phyloP scores from a whole-genome alignment of 1,284 basidiomycete genomes.

The Leccinum pseudoinsigne region DNA sequence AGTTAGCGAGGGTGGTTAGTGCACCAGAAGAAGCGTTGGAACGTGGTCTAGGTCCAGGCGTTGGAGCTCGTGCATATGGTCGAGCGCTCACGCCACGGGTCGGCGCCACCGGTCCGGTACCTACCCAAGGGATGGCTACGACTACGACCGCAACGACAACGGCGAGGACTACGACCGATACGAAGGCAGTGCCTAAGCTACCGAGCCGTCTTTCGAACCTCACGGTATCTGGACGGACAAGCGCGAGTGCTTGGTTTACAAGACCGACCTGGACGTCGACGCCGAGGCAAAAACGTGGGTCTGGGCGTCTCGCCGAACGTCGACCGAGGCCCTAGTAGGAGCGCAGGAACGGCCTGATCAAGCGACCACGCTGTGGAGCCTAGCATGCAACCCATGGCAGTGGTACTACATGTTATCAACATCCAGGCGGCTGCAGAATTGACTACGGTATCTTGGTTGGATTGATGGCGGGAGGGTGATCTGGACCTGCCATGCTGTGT shows the following conservation, averaged over 20 bases:
- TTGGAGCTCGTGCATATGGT: not conserved
- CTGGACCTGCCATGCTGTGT: slow-evolving; percentile 9
- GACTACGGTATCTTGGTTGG: not conserved
- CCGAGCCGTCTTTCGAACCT: not conserved
- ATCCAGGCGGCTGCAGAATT: not conserved
- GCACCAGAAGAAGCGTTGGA: not conserved
- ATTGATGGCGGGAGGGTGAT: not conserved
- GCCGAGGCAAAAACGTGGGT: not conserved
- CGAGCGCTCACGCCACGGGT: slow-evolving; percentile 12
- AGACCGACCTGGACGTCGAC: slow-evolving; percentile 10
- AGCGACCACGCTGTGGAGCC: not conserved
- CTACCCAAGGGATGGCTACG: not conserved
- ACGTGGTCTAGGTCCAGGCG: not conserved
- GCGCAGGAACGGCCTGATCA: slow-evolving; percentile 2
- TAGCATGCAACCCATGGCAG: not conserved
- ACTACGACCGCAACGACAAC: too few relatives aligned
- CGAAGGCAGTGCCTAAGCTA: not conserved
- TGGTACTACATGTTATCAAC: not conserved
- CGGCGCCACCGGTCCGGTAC: slow-evolving; percentile 17
- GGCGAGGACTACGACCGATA: slow-evolving; percentile 1
- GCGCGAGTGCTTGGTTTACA: not conserved
- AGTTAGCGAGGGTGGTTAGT: not conserved
- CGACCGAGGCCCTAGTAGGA: slow-evolving; percentile 1
- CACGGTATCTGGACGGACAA: slow-evolving; percentile 3
- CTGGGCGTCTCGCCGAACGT: slow-evolving; percentile 10